Evolutionary conservation across 331 rosid genomes (phyloP).

Genomic region (Rosa hybrid): DNA sequence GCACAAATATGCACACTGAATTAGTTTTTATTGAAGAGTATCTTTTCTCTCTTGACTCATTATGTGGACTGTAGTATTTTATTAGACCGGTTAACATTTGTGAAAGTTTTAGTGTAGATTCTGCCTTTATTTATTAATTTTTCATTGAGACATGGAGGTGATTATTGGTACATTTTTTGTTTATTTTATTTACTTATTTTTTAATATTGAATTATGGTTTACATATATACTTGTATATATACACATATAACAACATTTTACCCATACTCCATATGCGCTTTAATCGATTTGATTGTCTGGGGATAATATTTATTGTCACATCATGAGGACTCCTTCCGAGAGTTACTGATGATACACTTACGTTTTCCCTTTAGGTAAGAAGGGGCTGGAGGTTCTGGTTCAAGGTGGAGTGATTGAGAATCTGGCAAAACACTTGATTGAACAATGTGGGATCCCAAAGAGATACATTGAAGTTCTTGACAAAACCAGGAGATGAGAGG

Average conservation of each 20-base stretch:
- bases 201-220: background rate
- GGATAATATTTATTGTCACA: background rate
- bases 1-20: background rate
- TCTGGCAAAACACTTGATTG: slow-evolving; percentile 76
- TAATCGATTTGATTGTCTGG: background rate
- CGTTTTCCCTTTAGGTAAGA: slow-evolving; percentile 58
- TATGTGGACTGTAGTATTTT: background rate
- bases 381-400: slow-evolving; percentile 80
- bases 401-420: slow-evolving; percentile 96
- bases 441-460: slow-evolving; percentile 91
- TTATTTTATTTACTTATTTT: no score
- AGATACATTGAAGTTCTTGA: slow-evolving; percentile 88
- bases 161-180: no score
- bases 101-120: background rate
- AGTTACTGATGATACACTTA: no score
- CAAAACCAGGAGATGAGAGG: slow-evolving; percentile 68
- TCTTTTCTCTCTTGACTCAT: background rate
- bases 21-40: background rate
- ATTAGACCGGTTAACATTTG: background rate
- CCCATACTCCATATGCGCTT: background rate
- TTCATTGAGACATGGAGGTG: no score
- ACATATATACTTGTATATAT: no score
- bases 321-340: background rate
- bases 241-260: background rate
- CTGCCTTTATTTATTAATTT: background rate